phyloP scores from a whole-genome alignment of 2,329 filamentous ascomycete genomes.

The Neocucurbitaria cava region DNA sequence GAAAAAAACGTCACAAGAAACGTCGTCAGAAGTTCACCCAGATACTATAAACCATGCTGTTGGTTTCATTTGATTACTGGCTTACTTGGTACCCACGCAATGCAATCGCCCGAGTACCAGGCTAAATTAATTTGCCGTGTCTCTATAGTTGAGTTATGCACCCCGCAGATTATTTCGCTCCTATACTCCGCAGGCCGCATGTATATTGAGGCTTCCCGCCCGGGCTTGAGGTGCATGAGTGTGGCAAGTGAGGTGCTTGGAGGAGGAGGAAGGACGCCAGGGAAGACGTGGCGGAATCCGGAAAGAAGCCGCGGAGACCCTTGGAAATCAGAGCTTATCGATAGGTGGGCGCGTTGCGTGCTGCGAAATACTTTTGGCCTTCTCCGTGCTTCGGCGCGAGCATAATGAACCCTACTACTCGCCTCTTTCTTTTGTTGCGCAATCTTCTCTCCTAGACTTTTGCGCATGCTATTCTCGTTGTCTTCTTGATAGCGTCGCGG shows the following conservation, averaged over 20 bases:
- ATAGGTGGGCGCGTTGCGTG: slow-evolving; percentile 33
- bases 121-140: slow-evolving; percentile 40
- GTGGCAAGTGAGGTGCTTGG: neutral
- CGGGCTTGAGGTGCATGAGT: neutral
- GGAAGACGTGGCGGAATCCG: slow-evolving; percentile 26
- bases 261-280: slow-evolving; percentile 6
- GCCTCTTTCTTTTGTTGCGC: slow-evolving; percentile 4
- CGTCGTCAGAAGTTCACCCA: slow-evolving; percentile 13
- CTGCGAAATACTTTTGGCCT: slow-evolving; percentile 24
- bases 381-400: slow-evolving; percentile 30
- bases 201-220: neutral
- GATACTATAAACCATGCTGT: slow-evolving; percentile 31
- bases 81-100: neutral
- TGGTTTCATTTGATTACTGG: slow-evolving; percentile 6
- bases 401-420: slow-evolving; percentile 4
- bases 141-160: slow-evolving; percentile 14
- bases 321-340: slow-evolving; percentile 39
- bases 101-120: slow-evolving; percentile 17
- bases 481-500: neutral
- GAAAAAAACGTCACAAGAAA: neutral
- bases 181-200: neutral
- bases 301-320: slow-evolving; percentile 25
- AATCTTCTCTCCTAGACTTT: slow-evolving; percentile 3
- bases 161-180: slow-evolving; percentile 9
- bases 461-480: neutral